Evolutionary conservation across 306 rosid genomes (phyloP).

Genomic region (Trichosanthes truncata): DNA sequence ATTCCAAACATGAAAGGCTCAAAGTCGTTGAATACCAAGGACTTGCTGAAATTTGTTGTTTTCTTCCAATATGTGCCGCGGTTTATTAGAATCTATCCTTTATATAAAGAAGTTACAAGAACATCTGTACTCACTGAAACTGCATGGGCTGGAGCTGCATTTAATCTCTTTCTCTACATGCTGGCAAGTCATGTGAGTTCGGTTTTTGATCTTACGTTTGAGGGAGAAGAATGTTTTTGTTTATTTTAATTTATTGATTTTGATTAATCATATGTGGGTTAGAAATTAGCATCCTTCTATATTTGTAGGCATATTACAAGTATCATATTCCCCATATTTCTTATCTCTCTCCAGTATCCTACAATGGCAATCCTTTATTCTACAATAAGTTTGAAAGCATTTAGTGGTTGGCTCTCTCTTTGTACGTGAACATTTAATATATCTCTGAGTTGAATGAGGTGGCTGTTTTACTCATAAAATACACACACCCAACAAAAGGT

Average conservation of each 20-base stretch:
- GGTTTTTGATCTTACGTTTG: neutral
- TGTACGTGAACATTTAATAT: neutral
- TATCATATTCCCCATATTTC: neutral
- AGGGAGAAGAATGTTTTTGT: neutral
- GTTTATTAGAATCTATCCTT: slow-evolving; percentile 14
- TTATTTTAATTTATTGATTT: neutral
- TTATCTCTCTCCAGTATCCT: neutral
- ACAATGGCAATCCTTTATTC: neutral
- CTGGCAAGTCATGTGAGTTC: slow-evolving; percentile 25
- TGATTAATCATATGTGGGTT: neutral
- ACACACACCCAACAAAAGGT: neutral
- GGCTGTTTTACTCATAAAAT: neutral
- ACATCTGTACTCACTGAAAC: slow-evolving; percentile 15
- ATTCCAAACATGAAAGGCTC: slow-evolving; percentile 15
- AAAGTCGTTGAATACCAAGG: slow-evolving; percentile 11
- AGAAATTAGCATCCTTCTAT: neutral
- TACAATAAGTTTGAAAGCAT: neutral
- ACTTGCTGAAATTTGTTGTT: slow-evolving; percentile 13
- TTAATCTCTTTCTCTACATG: slow-evolving; percentile 23
- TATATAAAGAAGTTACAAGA: slow-evolving; percentile 6
- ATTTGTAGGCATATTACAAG: neutral
- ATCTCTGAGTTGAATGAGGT: neutral
- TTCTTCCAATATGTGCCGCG: slow-evolving; percentile 24
- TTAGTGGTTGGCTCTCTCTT: neutral
- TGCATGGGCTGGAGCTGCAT: slow-evolving; percentile 15